These are phyloP conservation scores for Geosmithia morbida DNA, from an alignment of 2,329 filamentous ascomycete species.

Conservation along the genomic window DNA sequence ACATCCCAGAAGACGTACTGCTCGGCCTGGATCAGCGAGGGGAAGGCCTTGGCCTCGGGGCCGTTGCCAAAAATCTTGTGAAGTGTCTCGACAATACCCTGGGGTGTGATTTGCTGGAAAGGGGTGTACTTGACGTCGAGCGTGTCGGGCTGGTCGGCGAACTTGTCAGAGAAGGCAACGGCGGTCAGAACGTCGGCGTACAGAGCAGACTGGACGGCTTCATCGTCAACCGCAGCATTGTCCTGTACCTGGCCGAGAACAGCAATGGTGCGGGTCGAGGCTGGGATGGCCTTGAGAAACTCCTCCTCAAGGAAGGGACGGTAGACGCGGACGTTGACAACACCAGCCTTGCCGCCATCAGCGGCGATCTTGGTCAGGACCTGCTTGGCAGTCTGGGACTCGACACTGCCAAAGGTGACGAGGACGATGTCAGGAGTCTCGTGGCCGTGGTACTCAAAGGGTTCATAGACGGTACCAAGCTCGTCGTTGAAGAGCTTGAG, in stretches of 20 bases:
- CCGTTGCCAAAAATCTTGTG: slow-evolving; percentile 40
- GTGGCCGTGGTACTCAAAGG: slow-evolving; percentile 91
- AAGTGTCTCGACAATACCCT: slow-evolving; percentile 35
- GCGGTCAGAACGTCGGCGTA: slow-evolving; percentile 86
- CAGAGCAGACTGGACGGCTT: slow-evolving; percentile 66
- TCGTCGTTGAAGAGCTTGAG: slow-evolving; percentile 72
- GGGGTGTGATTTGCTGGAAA: slow-evolving; percentile 39
- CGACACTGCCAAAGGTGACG: slow-evolving; percentile 84
- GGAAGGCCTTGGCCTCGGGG: slow-evolving; percentile 24
- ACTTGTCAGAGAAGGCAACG: slow-evolving; percentile 61
- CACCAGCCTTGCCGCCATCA: slow-evolving; percentile 66
- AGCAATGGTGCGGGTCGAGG: slow-evolving; percentile 59
- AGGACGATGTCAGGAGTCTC: slow-evolving; percentile 65
- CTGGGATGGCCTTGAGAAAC: slow-evolving; percentile 70
- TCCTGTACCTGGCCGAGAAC: slow-evolving; percentile 82
- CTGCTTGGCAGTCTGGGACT: slow-evolving; percentile 75
- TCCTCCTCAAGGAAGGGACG: slow-evolving; percentile 90
- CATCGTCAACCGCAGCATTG: slow-evolving; percentile 57
- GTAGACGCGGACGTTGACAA: slow-evolving; percentile 86
- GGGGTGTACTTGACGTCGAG: slow-evolving; percentile 85
- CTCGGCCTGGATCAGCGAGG: slow-evolving; percentile 42
- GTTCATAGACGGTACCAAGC: slow-evolving; percentile 81
- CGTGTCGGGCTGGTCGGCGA: slow-evolving; percentile 47
- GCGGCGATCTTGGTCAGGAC: slow-evolving; percentile 59
- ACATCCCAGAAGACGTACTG: slow-evolving; percentile 93